Evolutionary conservation across 441 rosid genomes (phyloP).

Genomic region (Corymbia calophylla): DNA sequence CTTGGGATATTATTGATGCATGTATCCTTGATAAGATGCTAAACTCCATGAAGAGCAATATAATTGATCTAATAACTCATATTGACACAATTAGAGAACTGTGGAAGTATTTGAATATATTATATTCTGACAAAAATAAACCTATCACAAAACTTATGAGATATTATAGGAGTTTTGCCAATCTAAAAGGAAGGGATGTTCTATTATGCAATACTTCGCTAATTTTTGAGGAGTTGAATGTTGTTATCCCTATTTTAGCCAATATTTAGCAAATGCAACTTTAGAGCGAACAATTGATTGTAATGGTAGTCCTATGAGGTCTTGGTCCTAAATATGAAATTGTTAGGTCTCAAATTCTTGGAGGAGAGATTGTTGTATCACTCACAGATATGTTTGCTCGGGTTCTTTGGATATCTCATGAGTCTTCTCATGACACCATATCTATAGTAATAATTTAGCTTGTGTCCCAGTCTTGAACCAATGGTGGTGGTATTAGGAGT

Average conservation of each 20-base stretch:
- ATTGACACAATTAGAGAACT: neutral
- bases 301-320: neutral
- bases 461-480: neutral
- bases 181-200: neutral
- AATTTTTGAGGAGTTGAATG: neutral
- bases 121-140: too few species aligned
- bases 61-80: neutral
- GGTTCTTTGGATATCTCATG: accelerated
- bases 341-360: neutral
- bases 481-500: neutral
- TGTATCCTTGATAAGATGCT: too few species aligned
- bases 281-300: neutral
- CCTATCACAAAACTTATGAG: too few species aligned
- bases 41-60: too few species aligned
- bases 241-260: neutral
- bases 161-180: neutral
- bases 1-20: too few species aligned
- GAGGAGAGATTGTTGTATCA: neutral
- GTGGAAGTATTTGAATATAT: too few species aligned
- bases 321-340: neutral
- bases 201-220: neutral
- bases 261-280: neutral
- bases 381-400: neutral
- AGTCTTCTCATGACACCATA: neutral
- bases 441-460: neutral